Base-by-base conservation (phyloP, 768 basidiomycete genomes). In the Tubosaeta brunneosetosa region DNA sequence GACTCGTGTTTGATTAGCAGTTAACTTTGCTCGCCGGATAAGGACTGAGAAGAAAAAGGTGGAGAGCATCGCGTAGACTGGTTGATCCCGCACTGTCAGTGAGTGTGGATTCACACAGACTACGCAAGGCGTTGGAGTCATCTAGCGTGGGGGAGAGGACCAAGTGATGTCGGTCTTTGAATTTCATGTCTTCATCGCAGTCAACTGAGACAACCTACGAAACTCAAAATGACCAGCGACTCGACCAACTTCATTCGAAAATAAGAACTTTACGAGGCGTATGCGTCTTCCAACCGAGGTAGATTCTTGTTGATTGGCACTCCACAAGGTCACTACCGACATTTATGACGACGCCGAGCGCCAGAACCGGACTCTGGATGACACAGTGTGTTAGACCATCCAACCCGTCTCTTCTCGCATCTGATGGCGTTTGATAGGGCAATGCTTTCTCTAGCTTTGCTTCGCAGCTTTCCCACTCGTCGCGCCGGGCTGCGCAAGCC, bases 241-340 rank as follows among this genome's bases (percentile, higher is more conserved):
- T 93, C 11, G 89, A 93, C 51, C 86, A 90, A 46, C 74, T 94
- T 2, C 91, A 93, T 67, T 82, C 88, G 17, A 94, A 94, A 66
- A 81, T 92, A 44, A 80, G 89, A 38, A 86, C 86, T 16, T 66
- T 93, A 44, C 83, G 90, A 55, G 86, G 86, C n/a, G 91, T 92
- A 65, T 58, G 81, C 56, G 27, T 49, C 8, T 0, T 14, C 6
- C 36, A 37, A 16, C 29, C 49, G 3, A 34, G 41, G 7, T n/a
- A 36, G 32, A 12, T 31, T 49, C 26, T 16, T 6, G 34, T 34
- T 52, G 42, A 56, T 42, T n/a, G n/a, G 29, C 29, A 6, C 31
- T 11, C 29, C 27, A 31, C 36, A 17, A 93, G 90, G 78, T 94
- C n/a, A 93, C 91, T 12, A 87, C 82, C 3, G 91, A 94, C 71